Conservation (phyloP, 108 stramenopile genomes). For the Pseudonitzschia pungens region DNA sequence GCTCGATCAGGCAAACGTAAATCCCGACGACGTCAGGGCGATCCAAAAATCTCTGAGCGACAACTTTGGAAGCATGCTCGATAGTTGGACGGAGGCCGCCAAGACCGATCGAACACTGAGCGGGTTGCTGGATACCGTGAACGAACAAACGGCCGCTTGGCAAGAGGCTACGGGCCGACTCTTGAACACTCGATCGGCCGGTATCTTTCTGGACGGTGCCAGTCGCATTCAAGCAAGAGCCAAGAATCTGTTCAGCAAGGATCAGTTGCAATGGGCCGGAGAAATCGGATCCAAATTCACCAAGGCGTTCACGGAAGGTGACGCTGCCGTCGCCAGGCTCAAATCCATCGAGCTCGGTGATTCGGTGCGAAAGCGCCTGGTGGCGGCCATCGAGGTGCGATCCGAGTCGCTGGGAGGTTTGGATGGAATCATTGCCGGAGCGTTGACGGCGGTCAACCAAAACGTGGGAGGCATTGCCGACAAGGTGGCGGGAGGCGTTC, state of each 20-base stretch:
- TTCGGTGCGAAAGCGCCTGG: slow-evolving; percentile 68
- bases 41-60: slow-evolving; percentile 36
- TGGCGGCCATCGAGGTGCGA: slow-evolving; percentile 80
- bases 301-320: slow-evolving; percentile 85
- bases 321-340: slow-evolving; percentile 82
- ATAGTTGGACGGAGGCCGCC: slow-evolving; percentile 61
- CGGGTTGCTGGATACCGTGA: slow-evolving; percentile 62
- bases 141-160: slow-evolving; percentile 78
- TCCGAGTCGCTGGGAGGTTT: slow-evolving; percentile 83
- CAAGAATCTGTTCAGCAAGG: slow-evolving; percentile 54
- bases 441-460: slow-evolving; percentile 48
- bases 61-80: slow-evolving; percentile 74
- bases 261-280: slow-evolving; percentile 59
- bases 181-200: slow-evolving; percentile 69
- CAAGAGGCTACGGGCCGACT: slow-evolving; percentile 81
- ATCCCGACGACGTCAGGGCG: slow-evolving; percentile 27
- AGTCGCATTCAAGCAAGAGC: slow-evolving; percentile 73
- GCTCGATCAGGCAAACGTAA: slow-evolving; percentile 32
- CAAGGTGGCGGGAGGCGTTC: slow-evolving; percentile 12
- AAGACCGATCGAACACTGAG: slow-evolving; percentile 69
- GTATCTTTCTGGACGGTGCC: slow-evolving; percentile 81
- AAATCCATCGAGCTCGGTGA: slow-evolving; percentile 88
- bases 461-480: slow-evolving; percentile 9
- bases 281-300: slow-evolving; percentile 66
- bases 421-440: slow-evolving; percentile 89